Percentiles rank a stretch among this genome's conserved stretches.
These are phyloP conservation scores for Hymenoscyphus fraxineus DNA, from an alignment of 2,329 filamentous ascomycete species.

Conservation along the genomic window DNA sequence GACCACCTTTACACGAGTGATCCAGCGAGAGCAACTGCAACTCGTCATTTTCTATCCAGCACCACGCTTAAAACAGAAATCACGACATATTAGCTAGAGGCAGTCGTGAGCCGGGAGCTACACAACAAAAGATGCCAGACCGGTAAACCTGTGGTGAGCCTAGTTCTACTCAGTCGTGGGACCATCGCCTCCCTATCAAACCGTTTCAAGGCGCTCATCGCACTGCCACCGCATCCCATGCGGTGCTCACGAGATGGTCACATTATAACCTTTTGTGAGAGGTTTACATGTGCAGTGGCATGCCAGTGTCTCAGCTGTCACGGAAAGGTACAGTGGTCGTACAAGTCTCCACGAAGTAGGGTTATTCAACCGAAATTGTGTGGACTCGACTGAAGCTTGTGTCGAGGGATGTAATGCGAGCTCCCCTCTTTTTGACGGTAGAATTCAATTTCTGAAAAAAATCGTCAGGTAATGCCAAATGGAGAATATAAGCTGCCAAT, in stretches of 20 bases:
- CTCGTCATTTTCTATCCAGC: background rate
- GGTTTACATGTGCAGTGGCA: conserved; percentile 8
- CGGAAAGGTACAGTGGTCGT: conserved; percentile 9
- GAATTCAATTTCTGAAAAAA: background rate
- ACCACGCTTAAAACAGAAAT: conserved; percentile 1
- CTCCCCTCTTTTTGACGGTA: background rate
- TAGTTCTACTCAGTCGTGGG: conserved; percentile 1
- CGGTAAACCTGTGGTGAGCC: conserved; percentile 2
- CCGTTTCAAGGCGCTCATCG: background rate
- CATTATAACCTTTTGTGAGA: conserved; percentile 6
- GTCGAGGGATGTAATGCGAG: background rate
- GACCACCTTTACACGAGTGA: background rate
- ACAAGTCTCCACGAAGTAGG: conserved; percentile 2
- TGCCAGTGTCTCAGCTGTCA: conserved; percentile 10
- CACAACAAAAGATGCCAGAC: conserved; percentile 2
- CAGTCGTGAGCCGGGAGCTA: conserved; percentile 4
- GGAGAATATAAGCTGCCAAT: background rate
- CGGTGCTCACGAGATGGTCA: conserved; percentile 15
- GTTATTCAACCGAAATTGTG: conserved; percentile 8
- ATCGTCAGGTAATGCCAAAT: background rate
- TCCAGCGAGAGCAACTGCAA: background rate
- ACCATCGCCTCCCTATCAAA: conserved; percentile 9
- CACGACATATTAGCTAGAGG: conserved; percentile 6
- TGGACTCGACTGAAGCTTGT: background rate
- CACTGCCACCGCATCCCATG: conserved; percentile 13